Evolutionary conservation across 1,139 yeast genomes (phyloP), one percentile per base, ranked within the genome.

Genomic region (Geotrichum australiense): DNA sequence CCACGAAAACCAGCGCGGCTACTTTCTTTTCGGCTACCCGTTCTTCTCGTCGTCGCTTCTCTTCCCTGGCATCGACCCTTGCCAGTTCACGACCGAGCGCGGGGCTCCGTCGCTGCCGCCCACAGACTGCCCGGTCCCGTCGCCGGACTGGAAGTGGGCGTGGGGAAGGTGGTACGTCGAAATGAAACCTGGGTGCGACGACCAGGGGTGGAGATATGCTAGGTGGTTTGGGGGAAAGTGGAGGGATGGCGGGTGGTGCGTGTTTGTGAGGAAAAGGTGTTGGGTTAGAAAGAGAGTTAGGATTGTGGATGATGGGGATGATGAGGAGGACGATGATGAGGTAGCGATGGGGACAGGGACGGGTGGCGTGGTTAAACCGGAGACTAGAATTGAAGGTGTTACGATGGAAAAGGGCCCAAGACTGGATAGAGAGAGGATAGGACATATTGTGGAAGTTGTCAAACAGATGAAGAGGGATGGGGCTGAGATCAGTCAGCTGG

Each of bases 141-240:
- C 78, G 48, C 64, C 74, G 32, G 59, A 70, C 41, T 82, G 91
- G 93, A 59, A 61, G 44, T 82, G 93, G 93, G 57, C 63, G 20
- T 82, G 93, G 93, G 68, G 69, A 27, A 59, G 66, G 23, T 82
- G 91, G 93, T 78, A 78, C 53, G 76, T 80, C 8, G 69, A 80
- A 50, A 81, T 81, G 93, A 63, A 73, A 25, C 69, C 71, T 35
- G 87, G 81, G 52, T 76, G 80, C 12, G 93, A 82, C 56, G 86
- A 80, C 50, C 81, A 78, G 50, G 93, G 93, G 2, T 82, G 93
- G 91, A 59, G 74, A 19, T 82, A 82, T 54, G 70, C 80, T 25
- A 54, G 64, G 54, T 43, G 58, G 15, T 68, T 68, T 50, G 35
- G 35, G 5, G 35, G 35, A 20, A n/a, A 25, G 15, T 31, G 35